Base-by-base conservation (phyloP, 305 asterid species). In the Solanum hybrid region DNA sequence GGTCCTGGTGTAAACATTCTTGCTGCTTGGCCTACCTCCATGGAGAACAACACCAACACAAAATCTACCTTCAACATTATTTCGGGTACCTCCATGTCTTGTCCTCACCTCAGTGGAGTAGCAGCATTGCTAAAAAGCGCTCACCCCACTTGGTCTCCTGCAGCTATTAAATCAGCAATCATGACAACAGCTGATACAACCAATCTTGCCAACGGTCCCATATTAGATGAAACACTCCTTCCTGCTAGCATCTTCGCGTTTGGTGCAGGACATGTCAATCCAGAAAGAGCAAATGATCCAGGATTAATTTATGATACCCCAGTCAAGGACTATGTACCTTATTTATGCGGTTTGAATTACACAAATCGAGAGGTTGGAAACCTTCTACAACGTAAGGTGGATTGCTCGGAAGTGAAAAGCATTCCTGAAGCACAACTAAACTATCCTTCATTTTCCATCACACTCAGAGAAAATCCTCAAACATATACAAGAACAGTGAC, bases 31-130 rank as follows among this genome's bases (percentile, higher is more conserved):
- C 92, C 90, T 1, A 8, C 11, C 6, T 92, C 97, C 0, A 18
- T 93, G 0, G 95, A 93, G 3, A 89, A 90, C 69, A 91, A 29
- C 33, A 77, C 89, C 3, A 91, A 90, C 73, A 39, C 92, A 13
- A 92, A 91, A 8, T 73, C 93, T 29, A 88, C 88, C 33, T 95
- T 94, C 92, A 93, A 93, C 36, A 39, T 94, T 2, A 33, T 92
- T 4, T 95, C 97, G 0, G 96, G 97, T 0, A 96, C 98, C 5
- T 95, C 98, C 0, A 92, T 94, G 97, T 87, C 97, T 0, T 94
- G 97, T 89, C 96, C 98, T 4, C 97, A 95, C 92, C 96, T 96
- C 2, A 94, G 95, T n/a, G 97, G 98, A 2, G 93, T 94, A 1
- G 97, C 94, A 10, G 98, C 96, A 1, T 24, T 96, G 92, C 90